Base-by-base conservation (phyloP, 2,329 filamentous ascomycete genomes). In the Neonectria faginata region DNA sequence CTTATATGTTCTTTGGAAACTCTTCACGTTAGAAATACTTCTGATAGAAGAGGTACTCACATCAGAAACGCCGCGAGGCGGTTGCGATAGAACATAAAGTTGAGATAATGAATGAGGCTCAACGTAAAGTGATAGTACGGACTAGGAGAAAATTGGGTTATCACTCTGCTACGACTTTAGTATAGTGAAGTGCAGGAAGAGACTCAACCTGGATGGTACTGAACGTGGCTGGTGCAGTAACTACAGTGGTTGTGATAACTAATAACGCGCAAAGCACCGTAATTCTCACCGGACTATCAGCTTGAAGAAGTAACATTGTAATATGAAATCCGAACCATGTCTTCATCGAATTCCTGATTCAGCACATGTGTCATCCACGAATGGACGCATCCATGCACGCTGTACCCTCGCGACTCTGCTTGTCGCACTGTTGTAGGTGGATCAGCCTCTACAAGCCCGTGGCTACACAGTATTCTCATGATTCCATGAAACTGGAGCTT, bases 311-410 rank as follows among this genome's bases (percentile, higher is more conserved):
- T 20, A 20, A 20, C 20, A 20, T 20, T 20, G 20, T 20, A 20
- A 20, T 20, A 20, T 20, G 20, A 20, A 20, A 20, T 20, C 20
- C 20, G 20, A 20, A 20, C 39, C 41, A 68, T 33, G 6, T 41
- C 20, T 29, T 9, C 7, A n/a, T 66, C 44, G 1, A 22, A 2
- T 33, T 67, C 57, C 29, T 42, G 10, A 57, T 77, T 77, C 8
- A 78, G 61, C 1, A 75, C 69, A 58, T 73, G 57, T 8, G 66
- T 65, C 59, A 67, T 74, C 77, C 73, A 79, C 9, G 70, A 65
- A 67, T 79, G 76, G 36, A 80, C 74, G 60, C 75, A 79, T 39
- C 69, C 66, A 67, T 80, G 76, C 52, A 79, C 67, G 22, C 75
- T 69, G 56, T 79, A 79, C 52, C 73, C 74, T 57, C n/a, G 41